Percentiles rank a stretch among this genome's conserved stretches.
Conservation (phyloP, 805 yeast species). For the Lipomyces spencermartinsiae region DNA sequence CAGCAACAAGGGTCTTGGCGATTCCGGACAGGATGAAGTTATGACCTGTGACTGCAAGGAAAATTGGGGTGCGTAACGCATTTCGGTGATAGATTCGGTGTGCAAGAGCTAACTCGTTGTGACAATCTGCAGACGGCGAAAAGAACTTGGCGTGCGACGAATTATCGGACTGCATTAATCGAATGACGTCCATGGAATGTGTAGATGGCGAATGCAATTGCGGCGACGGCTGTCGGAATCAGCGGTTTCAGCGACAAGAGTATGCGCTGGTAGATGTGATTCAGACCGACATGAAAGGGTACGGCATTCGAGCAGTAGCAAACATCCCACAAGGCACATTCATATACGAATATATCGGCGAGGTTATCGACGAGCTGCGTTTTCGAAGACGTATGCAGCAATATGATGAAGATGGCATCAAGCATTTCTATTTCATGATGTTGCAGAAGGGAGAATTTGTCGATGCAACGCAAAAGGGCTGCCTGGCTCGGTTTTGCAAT, state of each 20-base stretch:
- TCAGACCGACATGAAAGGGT: conserved; percentile 84
- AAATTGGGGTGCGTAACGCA: conserved; percentile 42
- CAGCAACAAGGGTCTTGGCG: conserved; percentile 65
- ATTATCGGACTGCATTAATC: conserved; percentile 86
- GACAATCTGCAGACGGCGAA: conserved; percentile 44
- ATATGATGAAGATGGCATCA: conserved; percentile 80
- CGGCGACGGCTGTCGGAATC: conserved; percentile 82
- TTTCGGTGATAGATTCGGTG: neutral
- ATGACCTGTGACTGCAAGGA: conserved; percentile 92
- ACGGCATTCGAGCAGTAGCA: conserved; percentile 77
- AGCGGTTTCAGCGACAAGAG: conserved; percentile 79
- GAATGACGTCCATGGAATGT: conserved; percentile 93
- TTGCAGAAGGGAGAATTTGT: conserved; percentile 86
- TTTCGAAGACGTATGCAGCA: conserved; percentile 75
- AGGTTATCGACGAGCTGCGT: conserved; percentile 80
- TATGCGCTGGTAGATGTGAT: conserved; percentile 83
- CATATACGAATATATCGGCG: conserved; percentile 92
- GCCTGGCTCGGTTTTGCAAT: conserved; percentile 88
- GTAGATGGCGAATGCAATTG: conserved; percentile 71
- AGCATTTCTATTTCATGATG: conserved; percentile 93
- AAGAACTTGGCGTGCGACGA: conserved; percentile 78
- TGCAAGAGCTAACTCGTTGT: conserved; percentile 4
- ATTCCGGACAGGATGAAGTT: conserved; percentile 74
- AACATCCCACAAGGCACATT: conserved; percentile 68
- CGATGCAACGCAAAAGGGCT: conserved; percentile 91